Evolutionary conservation across 495 filamentous ascomycete species (phyloP), one percentile per base, ranked within the genome.

Genomic region (Xylaria acuta): DNA sequence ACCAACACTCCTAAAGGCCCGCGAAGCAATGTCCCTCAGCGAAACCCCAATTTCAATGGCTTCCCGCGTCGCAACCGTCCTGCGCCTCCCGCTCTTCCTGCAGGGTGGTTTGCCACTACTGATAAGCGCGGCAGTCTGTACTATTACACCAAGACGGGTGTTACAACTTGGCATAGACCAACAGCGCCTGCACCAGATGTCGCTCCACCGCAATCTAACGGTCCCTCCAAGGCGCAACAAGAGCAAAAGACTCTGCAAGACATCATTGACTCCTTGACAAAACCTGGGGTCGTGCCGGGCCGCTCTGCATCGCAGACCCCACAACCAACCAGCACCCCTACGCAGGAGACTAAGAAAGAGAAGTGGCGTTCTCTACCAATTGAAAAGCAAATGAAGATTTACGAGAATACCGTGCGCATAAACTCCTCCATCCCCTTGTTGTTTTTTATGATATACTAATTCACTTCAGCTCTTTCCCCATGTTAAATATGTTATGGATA

Each of bases 381-480:
- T 72, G 94, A 97, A 67, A 97, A 97, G 81, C 91, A 94, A 80
- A 95, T 93, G 87, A 97, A 93, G 82, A 84, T 97, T 4, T 98
- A 97, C 74, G 94, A 97, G 79, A 94, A 94, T 77, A 95, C 94
- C 22, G 94, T 96, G 85, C 77, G 91, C 79, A 69, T 51, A 53
- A 6, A 20, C 25, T 16, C 45, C 49, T 40, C 73, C 18, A 22
- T n/a, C 34, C 7, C 54, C 3, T 36, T 64, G 27, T 43, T 56
- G 43, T 51, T 32, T 32, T 22, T 64, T 11, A 41, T 38, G 27
- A 5, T 25, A 43, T 60, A 62, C 80, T 82, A 64, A 84, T 22
- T 38, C 18, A 60, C 18, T 2, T 38, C 72, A 97, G 94, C 84
- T 98, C 25, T 91, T 90, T 75, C 94, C 93, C 16, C 90, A 93